These are phyloP conservation scores for Fraxinus nigra DNA, from an alignment of 305 asterid species.

Conservation along the genomic window DNA sequence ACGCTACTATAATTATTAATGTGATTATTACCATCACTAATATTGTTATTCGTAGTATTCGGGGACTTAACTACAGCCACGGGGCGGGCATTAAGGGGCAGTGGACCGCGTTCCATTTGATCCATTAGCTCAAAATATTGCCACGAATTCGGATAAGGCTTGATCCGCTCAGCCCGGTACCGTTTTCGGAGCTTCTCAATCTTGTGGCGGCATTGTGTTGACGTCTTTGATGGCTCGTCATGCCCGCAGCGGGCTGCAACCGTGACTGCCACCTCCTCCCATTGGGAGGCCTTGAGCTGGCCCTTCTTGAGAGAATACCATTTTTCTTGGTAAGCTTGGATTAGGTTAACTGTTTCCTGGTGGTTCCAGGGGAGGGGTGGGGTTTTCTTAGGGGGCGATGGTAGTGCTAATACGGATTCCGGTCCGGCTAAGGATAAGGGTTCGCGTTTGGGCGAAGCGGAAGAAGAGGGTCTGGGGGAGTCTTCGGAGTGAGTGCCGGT, in stretches of 20 bases:
- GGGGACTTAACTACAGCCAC: constrained; percentile 42
- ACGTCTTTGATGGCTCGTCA: constrained; percentile 67
- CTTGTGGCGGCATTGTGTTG: constrained; percentile 97
- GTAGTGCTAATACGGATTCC: constrained; percentile 21
- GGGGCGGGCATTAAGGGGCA: constrained; percentile 55
- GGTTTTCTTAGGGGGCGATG: constrained; percentile 42
- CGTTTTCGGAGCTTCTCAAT: constrained; percentile 89
- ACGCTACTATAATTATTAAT: constrained; percentile 25
- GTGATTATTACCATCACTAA: constrained; percentile 15
- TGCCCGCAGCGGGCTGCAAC: constrained; percentile 83
- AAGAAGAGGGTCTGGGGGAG: constrained; percentile 26
- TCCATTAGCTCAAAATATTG: constrained; percentile 83
- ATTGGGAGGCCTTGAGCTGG: constrained; percentile 68
- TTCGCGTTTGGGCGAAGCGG: constrained; percentile 29
- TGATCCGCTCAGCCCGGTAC: constrained; percentile 66
- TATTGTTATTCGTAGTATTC: constrained; percentile 22
- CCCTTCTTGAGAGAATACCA: constrained; percentile 79
- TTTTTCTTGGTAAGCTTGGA: constrained; percentile 65
- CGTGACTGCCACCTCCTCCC: constrained; percentile 73
- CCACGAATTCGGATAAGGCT: constrained; percentile 73
- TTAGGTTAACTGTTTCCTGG: constrained; percentile 76
- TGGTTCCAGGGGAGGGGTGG: constrained; percentile 73
- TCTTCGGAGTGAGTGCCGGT: constrained; percentile 1
- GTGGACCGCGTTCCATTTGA: constrained; percentile 79
- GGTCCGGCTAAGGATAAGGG: constrained; percentile 22